Percentiles rank a stretch among this genome's conserved stretches.
Evolutionary conservation across 140 eudicot genomes (phyloP).

Genomic region (Senecio squalidus): DNA sequence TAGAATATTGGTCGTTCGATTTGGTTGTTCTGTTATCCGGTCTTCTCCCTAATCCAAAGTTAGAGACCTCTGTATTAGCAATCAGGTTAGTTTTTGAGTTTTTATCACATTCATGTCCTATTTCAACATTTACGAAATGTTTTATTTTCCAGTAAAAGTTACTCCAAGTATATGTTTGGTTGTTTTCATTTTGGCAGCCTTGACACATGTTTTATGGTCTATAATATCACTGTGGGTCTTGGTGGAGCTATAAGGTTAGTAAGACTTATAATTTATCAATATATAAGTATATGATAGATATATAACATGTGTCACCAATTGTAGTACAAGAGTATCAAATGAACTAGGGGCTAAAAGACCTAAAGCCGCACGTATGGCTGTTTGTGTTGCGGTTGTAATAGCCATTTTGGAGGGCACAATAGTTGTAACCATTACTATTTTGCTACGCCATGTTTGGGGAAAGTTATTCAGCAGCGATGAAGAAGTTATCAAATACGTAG

Average conservation of each 20-base stretch:
- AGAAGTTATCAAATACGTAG: slow-evolving; percentile 57
- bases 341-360: slow-evolving; percentile 71
- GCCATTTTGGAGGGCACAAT: slow-evolving; percentile 53
- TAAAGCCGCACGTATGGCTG: slow-evolving; percentile 50
- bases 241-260: slow-evolving; percentile 81
- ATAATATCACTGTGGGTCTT: slow-evolving; percentile 73
- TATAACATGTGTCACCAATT: slow-evolving; percentile 9
- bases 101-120: background rate
- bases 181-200: slow-evolving; percentile 44
- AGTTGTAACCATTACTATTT: slow-evolving; percentile 41
- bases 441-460: slow-evolving; percentile 68
- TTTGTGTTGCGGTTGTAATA: slow-evolving; percentile 41
- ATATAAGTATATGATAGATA: background rate
- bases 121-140: background rate
- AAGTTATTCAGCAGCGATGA: slow-evolving; percentile 64
- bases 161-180: background rate
- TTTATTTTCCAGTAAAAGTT: background rate
- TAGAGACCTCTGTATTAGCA: slow-evolving; percentile 75
- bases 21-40: slow-evolving; percentile 82
- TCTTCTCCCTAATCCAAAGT: slow-evolving; percentile 70
- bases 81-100: slow-evolving; percentile 55
- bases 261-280: background rate
- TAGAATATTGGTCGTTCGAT: slow-evolving; percentile 79
- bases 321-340: slow-evolving; percentile 76
- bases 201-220: slow-evolving; percentile 80